A percentile compares a stretch with the other conserved stretches of the same genome.
These are phyloP conservation scores for Pulveroboletus ravenelii DNA, from an alignment of 768 basidiomycete genomes.

Conservation along the genomic window DNA sequence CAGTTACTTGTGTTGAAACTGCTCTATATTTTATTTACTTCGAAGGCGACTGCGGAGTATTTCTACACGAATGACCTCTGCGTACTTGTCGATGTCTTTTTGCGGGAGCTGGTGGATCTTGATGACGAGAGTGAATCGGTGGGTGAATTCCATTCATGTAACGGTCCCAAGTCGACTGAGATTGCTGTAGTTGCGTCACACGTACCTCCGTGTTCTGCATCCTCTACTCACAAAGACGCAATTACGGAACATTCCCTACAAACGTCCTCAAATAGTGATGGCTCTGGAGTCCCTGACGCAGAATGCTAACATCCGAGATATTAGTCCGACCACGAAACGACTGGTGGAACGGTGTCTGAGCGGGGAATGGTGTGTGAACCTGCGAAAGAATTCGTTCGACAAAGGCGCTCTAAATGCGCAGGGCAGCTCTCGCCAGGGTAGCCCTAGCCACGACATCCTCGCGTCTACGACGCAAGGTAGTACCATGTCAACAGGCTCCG, in stretches of 20 bases:
- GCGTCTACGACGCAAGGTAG: slow-evolving; percentile 34
- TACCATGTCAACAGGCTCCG: slow-evolving; percentile 2
- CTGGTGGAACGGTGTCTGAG: slow-evolving; percentile 87
- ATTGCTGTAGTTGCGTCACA: slow-evolving; percentile 74
- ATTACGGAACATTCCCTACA: slow-evolving; percentile 79
- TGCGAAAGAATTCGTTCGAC: slow-evolving; percentile 40
- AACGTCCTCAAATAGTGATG: slow-evolving; percentile 83
- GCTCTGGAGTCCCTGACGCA: slow-evolving; percentile 74
- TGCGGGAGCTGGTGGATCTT: slow-evolving; percentile 88
- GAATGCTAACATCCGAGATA: slow-evolving; percentile 71
- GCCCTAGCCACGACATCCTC: slow-evolving; percentile 41
- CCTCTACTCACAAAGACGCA: slow-evolving; percentile 95
- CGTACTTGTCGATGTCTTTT: slow-evolving; percentile 94
- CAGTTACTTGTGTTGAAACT: slow-evolving; percentile 92
- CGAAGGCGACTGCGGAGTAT: slow-evolving; percentile 87
- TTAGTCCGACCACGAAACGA: slow-evolving; percentile 82
- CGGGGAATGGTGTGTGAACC: slow-evolving; percentile 81
- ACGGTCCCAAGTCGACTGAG: slow-evolving; percentile 2
- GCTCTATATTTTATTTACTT: slow-evolving; percentile 92
- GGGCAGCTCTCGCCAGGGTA: slow-evolving; percentile 32
- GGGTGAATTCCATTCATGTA: slow-evolving; percentile 27
- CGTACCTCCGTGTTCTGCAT: slow-evolving; percentile 93
- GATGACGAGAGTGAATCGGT: slow-evolving; percentile 94
- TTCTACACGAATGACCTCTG: slow-evolving; percentile 98
- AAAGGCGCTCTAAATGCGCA: slow-evolving; percentile 27